Base-by-base conservation (phyloP, 2,329 filamentous ascomycete genomes). In the Didymella segeticola region DNA sequence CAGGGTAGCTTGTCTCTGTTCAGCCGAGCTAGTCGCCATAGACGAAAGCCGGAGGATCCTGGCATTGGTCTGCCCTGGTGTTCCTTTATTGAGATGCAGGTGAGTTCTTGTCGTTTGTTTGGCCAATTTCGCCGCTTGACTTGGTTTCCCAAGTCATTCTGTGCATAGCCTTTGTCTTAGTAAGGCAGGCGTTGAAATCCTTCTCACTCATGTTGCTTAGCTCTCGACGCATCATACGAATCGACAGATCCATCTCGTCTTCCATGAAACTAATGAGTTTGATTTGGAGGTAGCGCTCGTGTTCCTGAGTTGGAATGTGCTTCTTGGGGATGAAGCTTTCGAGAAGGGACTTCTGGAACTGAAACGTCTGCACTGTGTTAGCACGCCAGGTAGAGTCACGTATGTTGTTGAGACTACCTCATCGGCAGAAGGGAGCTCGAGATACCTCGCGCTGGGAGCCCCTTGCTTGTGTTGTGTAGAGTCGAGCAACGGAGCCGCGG, bases 251-350 rank as follows among this genome's bases (percentile, higher is more conserved):
- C 19, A 63, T 25, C 8, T 63, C 61, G 0, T 53, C 52, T 10
- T 63, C 57, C 57, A 63, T 55, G 1, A 46, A 4, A 14, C 17
- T 43, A 9, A 59, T 41, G 9, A 61, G 45, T 7, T 46, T 47
- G 10, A 5, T n/a, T 12, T 50, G 23, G 2, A 55, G 36, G 15
- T 47, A 47, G 5, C 47, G 47, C 11, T 36, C 12, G 9, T 50
- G 53, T 4, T 10, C n/a, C 2, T 26, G 7, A 2, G 12, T 10
- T 3, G 36, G 38, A 7, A 4, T 29, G 12, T 5, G 5, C 10
- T 34, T 27, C 14, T 38, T 26, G 17, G 43, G 50, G 12, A 47
- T 47, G 12, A 43, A 33, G 12, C 43, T 47, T 2, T 47, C 31
- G 1, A 43, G 31, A n/a, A 45, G 17, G 1, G 3, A 20, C 34